These are phyloP conservation scores for Chionographis japonica DNA, from an alignment of 106 monocot species.

Conservation along the genomic window DNA sequence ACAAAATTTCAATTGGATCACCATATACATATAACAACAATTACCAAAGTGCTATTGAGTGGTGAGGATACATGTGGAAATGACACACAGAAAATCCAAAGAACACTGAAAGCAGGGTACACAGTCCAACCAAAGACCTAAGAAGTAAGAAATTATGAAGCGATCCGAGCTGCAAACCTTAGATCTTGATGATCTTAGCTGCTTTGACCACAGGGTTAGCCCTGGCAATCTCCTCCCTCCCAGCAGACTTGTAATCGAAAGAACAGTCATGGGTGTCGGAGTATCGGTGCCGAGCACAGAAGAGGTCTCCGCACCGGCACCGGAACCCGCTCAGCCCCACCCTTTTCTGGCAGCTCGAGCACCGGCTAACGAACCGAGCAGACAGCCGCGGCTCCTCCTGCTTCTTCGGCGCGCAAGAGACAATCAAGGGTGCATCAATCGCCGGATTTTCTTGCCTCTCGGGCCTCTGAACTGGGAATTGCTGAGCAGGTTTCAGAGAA, in stretches of 20 bases:
- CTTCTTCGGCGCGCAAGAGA: neutral
- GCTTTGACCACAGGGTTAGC: constrained; percentile 79
- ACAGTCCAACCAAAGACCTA: no score
- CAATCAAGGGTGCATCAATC: neutral
- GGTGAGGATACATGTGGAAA: no score
- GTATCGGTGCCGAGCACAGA: constrained; percentile 69
- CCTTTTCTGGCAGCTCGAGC: constrained; percentile 59
- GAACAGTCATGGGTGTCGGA: constrained; percentile 75
- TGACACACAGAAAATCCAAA: no score
- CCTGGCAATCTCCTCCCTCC: constrained; percentile 76
- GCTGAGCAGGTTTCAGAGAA: constrained; percentile 38
- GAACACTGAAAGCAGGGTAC: no score
- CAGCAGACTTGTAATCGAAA: constrained; percentile 84
- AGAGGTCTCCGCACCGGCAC: constrained; percentile 88
- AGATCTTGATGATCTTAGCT: constrained; percentile 87
- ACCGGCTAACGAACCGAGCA: constrained; percentile 32
- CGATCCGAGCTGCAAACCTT: neutral
- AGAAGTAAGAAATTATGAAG: no score
- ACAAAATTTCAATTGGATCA: no score
- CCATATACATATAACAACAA: no score
- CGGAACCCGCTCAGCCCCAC: constrained; percentile 82
- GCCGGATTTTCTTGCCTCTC: constrained; percentile 1
- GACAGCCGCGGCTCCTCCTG: constrained; percentile 10
- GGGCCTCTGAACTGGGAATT: constrained; percentile 16
- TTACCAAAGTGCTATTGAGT: no score